Evolutionary conservation across 805 yeast species (phyloP), one percentile per base, ranked within the genome.

Genomic region (Lipomyces chichibuensis): DNA sequence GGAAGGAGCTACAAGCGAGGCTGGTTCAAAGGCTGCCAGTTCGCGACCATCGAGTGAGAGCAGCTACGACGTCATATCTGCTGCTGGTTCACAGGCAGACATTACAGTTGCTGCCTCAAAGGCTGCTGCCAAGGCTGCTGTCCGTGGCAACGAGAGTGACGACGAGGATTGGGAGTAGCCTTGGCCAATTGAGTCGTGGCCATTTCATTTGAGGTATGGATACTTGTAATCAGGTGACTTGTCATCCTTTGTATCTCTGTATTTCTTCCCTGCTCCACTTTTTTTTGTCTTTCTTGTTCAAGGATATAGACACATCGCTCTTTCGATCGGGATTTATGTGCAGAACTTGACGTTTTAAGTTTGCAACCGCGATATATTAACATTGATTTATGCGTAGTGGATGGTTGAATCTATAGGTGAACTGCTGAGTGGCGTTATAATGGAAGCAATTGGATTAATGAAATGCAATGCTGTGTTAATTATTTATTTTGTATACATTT

Each of bases 161-260:
- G 88, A 85, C 60, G 88, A 85, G 71, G 89, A 86, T 72, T 86
- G 89, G 89, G 90, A 87, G 75, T 65, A 54, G 17, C 23, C 2
- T 35, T 35, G 39, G 13, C 43, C 43, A 4, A 1, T 37, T 37
- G 17, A 2, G 17, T 13, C 49, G 9, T 43, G 20, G 8, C 14
- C 9, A n/a, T 14, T 13, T 1, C n/a, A 37, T 13, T 37, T 37
- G 1, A 5, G 4, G 32, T 29, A 29, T 27, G 29, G 29, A 27
- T 35, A 35, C 39, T 35, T 35, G 39, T 35, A 3, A 35, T 35
- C 14, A 11, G 39, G 14, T 11, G 39, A 11, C 14, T 37, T 14
- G 43, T 37, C 17, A 35, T 35, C 17, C 11, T 1, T 0, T 35
- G 39, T 35, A 14, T 35, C 43, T 14, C 43, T 13, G 17, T 37